Base-by-base conservation (phyloP, 2,329 filamentous ascomycete species). In the Stagonosporopsis cucurbitacearum region DNA sequence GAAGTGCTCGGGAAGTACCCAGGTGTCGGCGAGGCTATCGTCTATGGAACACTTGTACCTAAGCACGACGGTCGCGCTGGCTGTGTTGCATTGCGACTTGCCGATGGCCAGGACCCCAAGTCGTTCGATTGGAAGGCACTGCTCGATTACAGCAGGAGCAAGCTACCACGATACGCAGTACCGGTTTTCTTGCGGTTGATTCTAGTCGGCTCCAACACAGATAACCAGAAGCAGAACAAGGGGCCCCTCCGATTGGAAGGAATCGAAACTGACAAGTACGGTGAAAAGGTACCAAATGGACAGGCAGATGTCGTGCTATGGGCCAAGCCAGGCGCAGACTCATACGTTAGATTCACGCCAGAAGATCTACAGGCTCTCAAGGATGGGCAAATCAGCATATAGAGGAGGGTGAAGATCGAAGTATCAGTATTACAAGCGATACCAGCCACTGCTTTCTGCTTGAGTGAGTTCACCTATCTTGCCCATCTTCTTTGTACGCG, bases 161-260 rank as follows among this genome's bases (percentile, higher is more conserved):
- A 70, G 42, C 49, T 93, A 17, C 89, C 90, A 0, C 82, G 80
- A 59, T 92, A 92, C 66, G 90, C 89, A 0, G 88, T 92, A 1
- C 90, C 90, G 0, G 73, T 91, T 2, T 92, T 92, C 75, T 63
- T 92, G 42, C 80, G 89, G 0, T 71, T 90, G 13, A 81, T 89
- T 4, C 73, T 79, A 20, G 79, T 78, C 28, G 80, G 81, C 41
- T 83, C 80, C 33, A 83, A 86, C 11, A 88, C 85, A 55, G 86
- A 89, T 66, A 92, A 91, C 64, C 88, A 91, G 71, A 92, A 93
- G 76, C 89, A 91, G 74, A 90, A 91, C 66, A 92, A 92, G 72
- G 81, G 86, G 2, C 86, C 86, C 1, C 76, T 91, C 46, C 82
- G 87, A 66, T 81, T 83, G 47, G 86, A 90, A 62, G 88, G 88